Evolutionary conservation across 768 basidiomycete genomes (phyloP).

Genomic region (Termitomyces sp.): DNA sequence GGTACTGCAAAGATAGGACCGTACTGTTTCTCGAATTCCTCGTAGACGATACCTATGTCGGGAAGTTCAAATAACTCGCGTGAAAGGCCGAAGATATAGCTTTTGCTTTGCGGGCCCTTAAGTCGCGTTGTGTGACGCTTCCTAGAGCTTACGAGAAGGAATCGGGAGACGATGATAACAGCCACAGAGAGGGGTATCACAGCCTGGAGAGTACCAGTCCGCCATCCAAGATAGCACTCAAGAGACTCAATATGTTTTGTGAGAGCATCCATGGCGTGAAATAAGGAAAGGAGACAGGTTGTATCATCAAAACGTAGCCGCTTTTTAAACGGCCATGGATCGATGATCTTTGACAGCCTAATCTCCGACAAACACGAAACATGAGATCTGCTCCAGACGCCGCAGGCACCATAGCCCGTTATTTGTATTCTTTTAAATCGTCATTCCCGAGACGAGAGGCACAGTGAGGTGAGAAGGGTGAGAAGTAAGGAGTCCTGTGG

Average conservation of each 20-base stretch:
- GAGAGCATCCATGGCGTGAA: neutral
- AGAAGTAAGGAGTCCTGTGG: too few relatives aligned
- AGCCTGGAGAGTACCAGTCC: neutral
- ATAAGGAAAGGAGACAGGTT: neutral
- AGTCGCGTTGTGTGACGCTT: constrained; percentile 2
- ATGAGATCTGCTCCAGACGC: too few relatives aligned
- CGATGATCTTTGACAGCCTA: too few relatives aligned
- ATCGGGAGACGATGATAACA: neutral
- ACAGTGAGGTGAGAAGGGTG: too few relatives aligned
- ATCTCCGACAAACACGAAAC: too few relatives aligned
- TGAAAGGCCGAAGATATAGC: constrained; percentile 6
- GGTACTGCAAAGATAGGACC: constrained; percentile 18
- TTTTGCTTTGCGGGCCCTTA: constrained; percentile 6
- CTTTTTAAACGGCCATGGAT: too few relatives aligned
- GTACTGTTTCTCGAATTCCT: constrained; percentile 20
- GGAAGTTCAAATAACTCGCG: constrained; percentile 2
- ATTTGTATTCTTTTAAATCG: too few relatives aligned
- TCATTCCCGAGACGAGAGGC: too few relatives aligned
- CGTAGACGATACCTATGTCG: constrained; percentile 15
- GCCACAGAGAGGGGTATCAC: neutral
- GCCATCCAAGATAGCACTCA: neutral
- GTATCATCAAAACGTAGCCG: neutral
- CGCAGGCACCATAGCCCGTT: too few relatives aligned
- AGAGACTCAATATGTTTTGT: neutral
- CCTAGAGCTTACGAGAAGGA: neutral